These are phyloP conservation scores for Metschnikowia shivogae DNA, from an alignment of 805 yeast species.

Conservation along the genomic window DNA sequence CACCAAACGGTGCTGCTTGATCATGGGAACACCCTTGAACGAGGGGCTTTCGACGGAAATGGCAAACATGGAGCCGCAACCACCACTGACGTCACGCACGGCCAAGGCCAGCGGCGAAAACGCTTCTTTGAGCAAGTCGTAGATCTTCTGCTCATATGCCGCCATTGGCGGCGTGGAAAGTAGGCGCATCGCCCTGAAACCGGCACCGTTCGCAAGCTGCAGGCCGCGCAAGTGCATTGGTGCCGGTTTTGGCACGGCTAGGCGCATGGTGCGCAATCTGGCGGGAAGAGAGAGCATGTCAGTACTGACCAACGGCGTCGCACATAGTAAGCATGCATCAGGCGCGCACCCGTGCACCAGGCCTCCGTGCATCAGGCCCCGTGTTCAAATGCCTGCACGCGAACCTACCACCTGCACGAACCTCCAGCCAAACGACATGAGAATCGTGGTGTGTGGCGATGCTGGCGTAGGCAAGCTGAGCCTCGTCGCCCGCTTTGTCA, in stretches of 20 bases:
- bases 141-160: slow-evolving; percentile 63
- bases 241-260: background rate
- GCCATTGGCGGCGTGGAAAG: slow-evolving; percentile 34
- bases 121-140: slow-evolving; percentile 47
- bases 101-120: slow-evolving; percentile 59
- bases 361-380: background rate
- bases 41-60: slow-evolving; percentile 66
- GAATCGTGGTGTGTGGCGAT: slow-evolving; percentile 93
- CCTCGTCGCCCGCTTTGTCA: slow-evolving; percentile 72
- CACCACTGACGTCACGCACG: slow-evolving; percentile 83
- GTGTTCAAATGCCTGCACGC: background rate
- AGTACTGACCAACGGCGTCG: too few species aligned
- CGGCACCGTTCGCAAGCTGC: background rate
- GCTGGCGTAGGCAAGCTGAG: slow-evolving; percentile 86
- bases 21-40: slow-evolving; percentile 77
- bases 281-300: background rate
- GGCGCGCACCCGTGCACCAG: too few species aligned
- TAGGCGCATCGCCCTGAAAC: slow-evolving; percentile 2
- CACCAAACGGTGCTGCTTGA: slow-evolving; percentile 90
- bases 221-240: background rate
- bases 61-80: slow-evolving; percentile 98
- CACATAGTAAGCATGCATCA: background rate
- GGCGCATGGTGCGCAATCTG: background rate
- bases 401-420: background rate
- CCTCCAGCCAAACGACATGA: slow-evolving; percentile 23